Base-by-base conservation (phyloP, 2,329 filamentous ascomycete species). In the Aspergillus brunneoviolaceus region DNA sequence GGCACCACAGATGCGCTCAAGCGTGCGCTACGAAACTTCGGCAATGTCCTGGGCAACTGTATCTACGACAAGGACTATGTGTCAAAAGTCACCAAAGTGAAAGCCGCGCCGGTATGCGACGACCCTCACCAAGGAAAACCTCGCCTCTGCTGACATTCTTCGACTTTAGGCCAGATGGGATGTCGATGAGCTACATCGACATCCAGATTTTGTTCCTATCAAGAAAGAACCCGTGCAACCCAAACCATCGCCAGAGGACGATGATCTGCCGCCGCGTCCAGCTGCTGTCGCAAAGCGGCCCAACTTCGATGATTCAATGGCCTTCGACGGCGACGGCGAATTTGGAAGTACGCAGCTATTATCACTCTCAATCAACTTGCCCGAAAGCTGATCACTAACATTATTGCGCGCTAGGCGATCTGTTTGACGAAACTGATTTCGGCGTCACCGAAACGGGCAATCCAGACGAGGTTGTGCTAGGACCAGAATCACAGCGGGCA, bases 61-160 rank as follows among this genome's bases (percentile, higher is more conserved):
- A 88, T 99, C 60, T 98, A 99, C 77, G 95, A 99, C 79, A 96
- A 97, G 76, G 88, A 94, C 62, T 99, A 96, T 73, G 81, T 99
- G 59, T 84, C 87, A 55, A 93, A 92, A 74, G 90, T 98, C n/a
- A 90, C 88, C 55, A 96, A 92, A 78, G 82, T 99, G 70, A 98
- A 96, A 81, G 85, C 88, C 16, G 83, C 85, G 59, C 90, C 91
- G 4, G 79, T 80, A 73, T 63, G 76, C 62, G 16, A 35, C 9
- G 10, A 4, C 35, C 27, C 19, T 23, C 1, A 10, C n/a, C n/a
- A 25, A 14, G 16, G 4, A 12, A 35, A 35, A 3, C 9, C 16
- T 25, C 33, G 19, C 25, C 14, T 7, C 50, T 59, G 53, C 60
- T 73, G 42, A 72, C 53, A 16, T 33, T 2, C 16, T 45, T 25